Evolutionary conservation across 352 stramenopile genomes (phyloP).

Genomic region (Aphanomyces stellatus): DNA sequence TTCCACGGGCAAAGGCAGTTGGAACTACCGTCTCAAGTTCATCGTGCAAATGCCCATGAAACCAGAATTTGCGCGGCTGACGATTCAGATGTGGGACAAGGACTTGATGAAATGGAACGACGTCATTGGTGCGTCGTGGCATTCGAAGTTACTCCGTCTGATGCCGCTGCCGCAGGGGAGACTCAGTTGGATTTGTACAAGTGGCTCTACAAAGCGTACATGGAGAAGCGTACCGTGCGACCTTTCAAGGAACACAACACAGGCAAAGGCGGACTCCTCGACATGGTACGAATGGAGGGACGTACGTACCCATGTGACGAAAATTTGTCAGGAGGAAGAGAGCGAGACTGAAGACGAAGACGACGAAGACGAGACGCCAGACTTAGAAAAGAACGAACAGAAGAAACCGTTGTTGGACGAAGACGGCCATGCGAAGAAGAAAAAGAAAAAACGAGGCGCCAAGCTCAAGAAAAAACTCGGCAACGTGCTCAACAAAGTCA

Average conservation of each 20-base stretch:
- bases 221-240: slow-evolving; percentile 41
- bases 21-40: slow-evolving; percentile 90
- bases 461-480: slow-evolving; percentile 21
- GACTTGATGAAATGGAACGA: slow-evolving; percentile 91
- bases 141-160: background rate
- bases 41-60: slow-evolving; percentile 70
- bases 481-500: slow-evolving; percentile 26
- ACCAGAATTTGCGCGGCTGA: slow-evolving; percentile 76
- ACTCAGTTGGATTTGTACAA: slow-evolving; percentile 79
- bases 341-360: slow-evolving; percentile 26
- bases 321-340: slow-evolving; percentile 17
- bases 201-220: slow-evolving; percentile 57
- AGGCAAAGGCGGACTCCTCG: background rate
- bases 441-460: background rate
- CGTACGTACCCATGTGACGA: background rate
- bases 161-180: slow-evolving; percentile 30
- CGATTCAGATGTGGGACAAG: slow-evolving; percentile 90
- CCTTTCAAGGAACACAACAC: slow-evolving; percentile 54
- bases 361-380: slow-evolving; percentile 20
- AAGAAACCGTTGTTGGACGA: slow-evolving; percentile 33
- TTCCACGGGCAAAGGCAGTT: slow-evolving; percentile 83
- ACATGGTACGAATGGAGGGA: background rate
- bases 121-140: slow-evolving; percentile 36
- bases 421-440: slow-evolving; percentile 19
- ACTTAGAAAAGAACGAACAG: slow-evolving; percentile 28